These are phyloP conservation scores for Bassia scoparia DNA, from an alignment of 148 eudicot species.

Conservation along the genomic window DNA sequence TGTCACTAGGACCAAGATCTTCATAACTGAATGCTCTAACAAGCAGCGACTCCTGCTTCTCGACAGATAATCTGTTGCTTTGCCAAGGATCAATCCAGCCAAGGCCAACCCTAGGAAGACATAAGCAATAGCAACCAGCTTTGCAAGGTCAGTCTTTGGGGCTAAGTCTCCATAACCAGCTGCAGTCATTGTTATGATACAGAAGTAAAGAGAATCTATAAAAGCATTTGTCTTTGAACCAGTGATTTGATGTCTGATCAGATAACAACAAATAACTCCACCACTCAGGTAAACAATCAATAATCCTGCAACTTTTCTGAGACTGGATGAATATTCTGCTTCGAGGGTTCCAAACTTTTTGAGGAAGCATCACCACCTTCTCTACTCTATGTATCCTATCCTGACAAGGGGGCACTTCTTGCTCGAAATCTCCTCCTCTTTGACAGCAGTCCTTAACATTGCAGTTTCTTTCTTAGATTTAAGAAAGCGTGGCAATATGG, in stretches of 20 bases:
- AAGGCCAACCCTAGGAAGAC: slow-evolving; percentile 73
- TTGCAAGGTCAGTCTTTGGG: slow-evolving; percentile 43
- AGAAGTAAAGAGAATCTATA: slow-evolving; percentile 80
- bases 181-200: slow-evolving; percentile 75
- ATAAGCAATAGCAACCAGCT: slow-evolving; percentile 67
- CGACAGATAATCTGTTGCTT: slow-evolving; percentile 66
- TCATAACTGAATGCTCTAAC: slow-evolving; percentile 45
- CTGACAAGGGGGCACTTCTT: slow-evolving; percentile 47
- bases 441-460: slow-evolving; percentile 20
- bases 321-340: slow-evolving; percentile 48
- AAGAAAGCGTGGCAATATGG: slow-evolving; percentile 19
- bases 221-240: slow-evolving; percentile 59
- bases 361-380: slow-evolving; percentile 8
- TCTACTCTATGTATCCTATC: slow-evolving; percentile 30
- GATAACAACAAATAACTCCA: slow-evolving; percentile 50
- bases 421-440: slow-evolving; percentile 41
- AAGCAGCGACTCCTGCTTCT: slow-evolving; percentile 62
- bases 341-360: slow-evolving; percentile 29
- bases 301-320: slow-evolving; percentile 37
- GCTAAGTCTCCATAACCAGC: slow-evolving; percentile 91
- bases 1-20: slow-evolving; percentile 34
- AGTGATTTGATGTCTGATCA: slow-evolving; percentile 41
- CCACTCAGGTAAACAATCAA: slow-evolving; percentile 41
- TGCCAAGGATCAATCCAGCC: slow-evolving; percentile 51
- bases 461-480: slow-evolving; percentile 12